phyloP scores from a whole-genome alignment of 177 flowering plant species.

The Vitis hybrid region DNA sequence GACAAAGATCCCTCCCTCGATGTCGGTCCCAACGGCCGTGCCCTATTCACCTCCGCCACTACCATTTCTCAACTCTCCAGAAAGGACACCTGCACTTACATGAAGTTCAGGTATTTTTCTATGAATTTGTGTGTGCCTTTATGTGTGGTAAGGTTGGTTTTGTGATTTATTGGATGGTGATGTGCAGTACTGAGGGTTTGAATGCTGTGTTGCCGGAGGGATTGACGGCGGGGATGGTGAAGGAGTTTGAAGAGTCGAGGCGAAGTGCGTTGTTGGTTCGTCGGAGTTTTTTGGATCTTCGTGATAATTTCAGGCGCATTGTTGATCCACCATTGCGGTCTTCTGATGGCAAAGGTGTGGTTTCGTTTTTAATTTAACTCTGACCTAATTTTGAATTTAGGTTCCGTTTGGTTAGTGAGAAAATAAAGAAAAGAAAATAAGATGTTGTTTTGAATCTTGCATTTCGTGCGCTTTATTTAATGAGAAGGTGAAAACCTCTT shows the following conservation, averaged over 20 bases:
- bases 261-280: conserved; percentile 73
- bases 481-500: no score
- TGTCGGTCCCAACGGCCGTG: conserved; percentile 67
- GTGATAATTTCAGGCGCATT: conserved; percentile 82
- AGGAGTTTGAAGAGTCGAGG: conserved; percentile 78
- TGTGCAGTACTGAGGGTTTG: conserved; percentile 43
- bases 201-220: conserved; percentile 77
- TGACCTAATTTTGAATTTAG: background rate
- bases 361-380: background rate
- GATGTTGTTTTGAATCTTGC: no score
- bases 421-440: no score
- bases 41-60: conserved; percentile 59
- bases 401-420: background rate
- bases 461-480: no score
- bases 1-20: conserved; percentile 62
- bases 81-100: conserved; percentile 58
- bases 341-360: conserved; percentile 44
- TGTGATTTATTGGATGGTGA: background rate
- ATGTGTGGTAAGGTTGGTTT: conserved; percentile 7
- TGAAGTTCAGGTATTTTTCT: conserved; percentile 56
- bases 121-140: background rate
- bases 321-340: conserved; percentile 72
- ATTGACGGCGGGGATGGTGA: conserved; percentile 70
- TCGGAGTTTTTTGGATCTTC: conserved; percentile 79
- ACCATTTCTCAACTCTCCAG: conserved; percentile 60